Base-by-base conservation (phyloP, 2,329 filamentous ascomycete genomes). In the Fusarium siculi region DNA sequence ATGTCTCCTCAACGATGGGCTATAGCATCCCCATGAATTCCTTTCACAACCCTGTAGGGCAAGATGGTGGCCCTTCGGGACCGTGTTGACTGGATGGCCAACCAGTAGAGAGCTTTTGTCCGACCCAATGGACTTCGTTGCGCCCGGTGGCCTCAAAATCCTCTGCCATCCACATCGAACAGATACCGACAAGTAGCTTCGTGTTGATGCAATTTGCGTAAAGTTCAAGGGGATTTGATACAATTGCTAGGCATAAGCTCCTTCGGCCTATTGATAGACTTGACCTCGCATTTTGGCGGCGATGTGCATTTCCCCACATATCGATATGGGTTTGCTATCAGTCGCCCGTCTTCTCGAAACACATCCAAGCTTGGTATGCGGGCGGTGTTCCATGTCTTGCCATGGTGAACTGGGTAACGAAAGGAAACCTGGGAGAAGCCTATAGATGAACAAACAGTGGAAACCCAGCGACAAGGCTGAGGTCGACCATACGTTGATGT, bases 11-110 rank as follows among this genome's bases (percentile, higher is more conserved):
- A n/a, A 56, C 68, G 9, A 61, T 79, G 57, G 70, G 70, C 37
- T 79, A 79, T 59, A 74, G 68, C 12, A 74, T 78, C 18, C 62
- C 77, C 12, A 74, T 80, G 70, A 74, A 72, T 30, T 57, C 72
- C 9, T 79, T 76, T 36, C 70, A 76, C 37, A 72, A 73, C 40
- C 53, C 70, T 7, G 60, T 70, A 43, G 66, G 70, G 19, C 67
- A 68, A 23, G 72, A 68, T 19, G 63, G 75, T 49, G 74, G 72
- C n/a, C 71, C 69, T 9, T 50, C 56, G n/a, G 72, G 74, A 30
- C 72, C 75, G 16, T 77, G 70, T 70, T 79, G 72, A 79, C 63
- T 68, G 46, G 49, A 58, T 60, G 43, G 55, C 34, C 63, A 58
- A 43, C 54, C 49, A 65, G 40, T 54, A 61, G 50, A 39, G 37